Base-by-base conservation (phyloP, 1,139 yeast species). In the Pneumocystis sp. region DNA sequence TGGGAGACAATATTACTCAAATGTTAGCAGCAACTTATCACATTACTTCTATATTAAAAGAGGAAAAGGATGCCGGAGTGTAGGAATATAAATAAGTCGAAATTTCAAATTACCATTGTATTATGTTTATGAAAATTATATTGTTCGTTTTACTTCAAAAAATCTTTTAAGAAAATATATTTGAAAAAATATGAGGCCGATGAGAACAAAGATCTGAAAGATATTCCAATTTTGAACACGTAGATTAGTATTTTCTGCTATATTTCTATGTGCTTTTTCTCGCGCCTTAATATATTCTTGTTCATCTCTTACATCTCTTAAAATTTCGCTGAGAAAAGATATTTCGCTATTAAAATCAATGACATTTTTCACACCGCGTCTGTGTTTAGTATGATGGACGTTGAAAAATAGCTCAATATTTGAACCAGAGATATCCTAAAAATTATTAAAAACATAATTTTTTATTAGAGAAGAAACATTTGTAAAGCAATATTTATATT, bases 201-300 rank as follows among this genome's bases (percentile, higher is more conserved):
- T 87, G 63, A 93, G 97, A 68, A 93, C 91, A 66, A 86, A 73
- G 70, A 93, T 80, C 78, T 93, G 98, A 81, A 91, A 87, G 57
- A 89, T 82, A 39, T 96, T 88, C 98, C 98, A 93, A 90, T 95
- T 93, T 78, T 93, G 93, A 72, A 93, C 97, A 74, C 98, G 85
- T 66, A 95, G 86, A 77, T 93, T 93, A 64, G 98, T 93, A 39
- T 96, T 87, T 78, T 93, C 98, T 7, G 98, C 97, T 10, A 50
- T 93, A 78, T 93, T 93, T 82, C 98, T 87, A 77, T 93, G 98
- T 44, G 96, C 88, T 78, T 97, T 86, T 78, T 93, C 98, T 78
- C 98, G 86, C 68, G 93, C 90, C 63, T 90, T 96, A 73, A 93
- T 86, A 78, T 93, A 93, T 70, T 89, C 84, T 68, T 78, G 79